Evolutionary conservation across 371 early-diverging fungal genomes (phyloP).

Genomic region (Mucor sp.): DNA sequence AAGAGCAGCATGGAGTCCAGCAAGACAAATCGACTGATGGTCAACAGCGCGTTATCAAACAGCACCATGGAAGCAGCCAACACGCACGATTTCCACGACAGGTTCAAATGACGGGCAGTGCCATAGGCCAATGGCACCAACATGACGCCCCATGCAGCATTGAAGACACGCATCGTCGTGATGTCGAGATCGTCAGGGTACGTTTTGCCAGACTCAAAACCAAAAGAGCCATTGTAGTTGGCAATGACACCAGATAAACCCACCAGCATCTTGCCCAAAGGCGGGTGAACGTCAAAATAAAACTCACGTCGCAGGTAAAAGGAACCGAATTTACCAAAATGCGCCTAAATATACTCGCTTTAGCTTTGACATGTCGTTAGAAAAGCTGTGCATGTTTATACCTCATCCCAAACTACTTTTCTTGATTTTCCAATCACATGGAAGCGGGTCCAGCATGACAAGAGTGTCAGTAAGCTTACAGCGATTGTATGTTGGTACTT

Average conservation of each 20-base stretch:
- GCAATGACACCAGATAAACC: slow-evolving; percentile 90
- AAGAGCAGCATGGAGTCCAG: slow-evolving; percentile 97
- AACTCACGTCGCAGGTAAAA: slow-evolving; percentile 91
- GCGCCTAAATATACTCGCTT: slow-evolving; percentile 59
- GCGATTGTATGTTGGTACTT: slow-evolving; percentile 9
- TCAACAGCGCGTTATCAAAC: slow-evolving; percentile 80
- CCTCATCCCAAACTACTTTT: slow-evolving; percentile 82
- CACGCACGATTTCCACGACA: slow-evolving; percentile 62
- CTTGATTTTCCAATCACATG: slow-evolving; percentile 72
- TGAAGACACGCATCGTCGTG: slow-evolving; percentile 89
- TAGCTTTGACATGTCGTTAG: background rate
- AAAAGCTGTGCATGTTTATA: slow-evolving; percentile 10
- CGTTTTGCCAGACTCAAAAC: slow-evolving; percentile 82
- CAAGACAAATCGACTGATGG: slow-evolving; percentile 96
- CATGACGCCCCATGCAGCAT: slow-evolving; percentile 89
- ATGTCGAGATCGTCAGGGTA: slow-evolving; percentile 91
- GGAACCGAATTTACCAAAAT: slow-evolving; percentile 96
- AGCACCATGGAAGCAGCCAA: slow-evolving; percentile 81
- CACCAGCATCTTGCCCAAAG: slow-evolving; percentile 98
- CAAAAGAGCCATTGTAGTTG: slow-evolving; percentile 90
- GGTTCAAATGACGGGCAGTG: slow-evolving; percentile 79
- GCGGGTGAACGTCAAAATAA: slow-evolving; percentile 99
- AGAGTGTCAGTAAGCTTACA: slow-evolving; percentile 33
- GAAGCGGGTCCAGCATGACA: slow-evolving; percentile 75
- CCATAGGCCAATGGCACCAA: slow-evolving; percentile 93